These are phyloP conservation scores for Colletotrichum sp. DNA, from an alignment of 2,329 filamentous ascomycete species.

Conservation along the genomic window DNA sequence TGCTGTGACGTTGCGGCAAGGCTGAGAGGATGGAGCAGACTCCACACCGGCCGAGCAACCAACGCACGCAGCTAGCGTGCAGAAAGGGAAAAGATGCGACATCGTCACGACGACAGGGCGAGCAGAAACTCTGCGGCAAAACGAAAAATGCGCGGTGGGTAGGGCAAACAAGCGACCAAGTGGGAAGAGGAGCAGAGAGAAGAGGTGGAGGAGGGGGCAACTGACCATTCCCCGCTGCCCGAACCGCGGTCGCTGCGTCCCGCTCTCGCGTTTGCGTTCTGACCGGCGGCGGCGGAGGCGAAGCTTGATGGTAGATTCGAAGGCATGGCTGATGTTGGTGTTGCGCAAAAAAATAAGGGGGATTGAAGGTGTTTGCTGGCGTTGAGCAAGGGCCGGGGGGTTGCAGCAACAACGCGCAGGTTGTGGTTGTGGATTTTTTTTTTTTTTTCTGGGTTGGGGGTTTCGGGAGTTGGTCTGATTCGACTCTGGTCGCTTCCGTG, in stretches of 20 bases:
- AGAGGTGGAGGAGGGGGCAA: slow-evolving; percentile 24
- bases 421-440: neutral
- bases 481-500: slow-evolving; percentile 5
- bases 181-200: neutral
- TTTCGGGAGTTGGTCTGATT: slow-evolving; percentile 12
- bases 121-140: neutral
- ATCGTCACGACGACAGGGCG: neutral
- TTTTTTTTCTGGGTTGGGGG: neutral
- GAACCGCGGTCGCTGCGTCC: slow-evolving; percentile 62
- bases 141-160: neutral
- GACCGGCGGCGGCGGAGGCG: slow-evolving; percentile 81
- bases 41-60: neutral
- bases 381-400: neutral
- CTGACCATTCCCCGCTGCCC: slow-evolving; percentile 76
- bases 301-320: slow-evolving; percentile 83
- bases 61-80: neutral
- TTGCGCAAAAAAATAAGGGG: neutral
- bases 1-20: slow-evolving; percentile 2
- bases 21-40: neutral
- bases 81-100: neutral
- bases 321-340: slow-evolving; percentile 56
- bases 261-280: slow-evolving; percentile 65
- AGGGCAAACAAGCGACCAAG: neutral
- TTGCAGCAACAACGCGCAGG: slow-evolving; percentile 9
- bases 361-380: neutral